Conservation (phyloP, 108 stramenopile species). For the Skeletonema costatum region DNA sequence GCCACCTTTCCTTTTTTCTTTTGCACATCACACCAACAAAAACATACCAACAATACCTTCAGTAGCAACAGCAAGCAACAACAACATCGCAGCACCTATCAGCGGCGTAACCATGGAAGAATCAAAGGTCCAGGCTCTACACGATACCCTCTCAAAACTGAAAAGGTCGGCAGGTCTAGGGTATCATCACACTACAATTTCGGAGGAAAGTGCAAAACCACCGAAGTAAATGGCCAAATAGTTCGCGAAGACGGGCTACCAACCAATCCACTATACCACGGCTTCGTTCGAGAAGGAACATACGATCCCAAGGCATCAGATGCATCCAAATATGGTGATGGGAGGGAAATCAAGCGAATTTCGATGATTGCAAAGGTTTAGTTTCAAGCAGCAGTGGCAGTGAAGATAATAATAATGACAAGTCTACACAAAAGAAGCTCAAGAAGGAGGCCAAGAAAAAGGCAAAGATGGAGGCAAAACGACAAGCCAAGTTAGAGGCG, state of each 20-base stretch:
- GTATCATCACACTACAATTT: conserved; percentile 59
- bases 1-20: neutral
- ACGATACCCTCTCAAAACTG: conserved; percentile 77
- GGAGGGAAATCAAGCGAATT: conserved; percentile 79
- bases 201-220: conserved; percentile 40
- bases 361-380: conserved; percentile 58
- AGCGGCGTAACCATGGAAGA: conserved; percentile 71
- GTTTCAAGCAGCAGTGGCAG: conserved; percentile 3
- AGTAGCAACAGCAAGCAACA: neutral
- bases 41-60: neutral
- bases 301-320: conserved; percentile 54
- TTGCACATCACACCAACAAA: neutral
- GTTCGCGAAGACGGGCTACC: conserved; percentile 75
- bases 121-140: conserved; percentile 75
- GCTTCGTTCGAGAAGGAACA: conserved; percentile 77
- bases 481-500: conserved; percentile 23
- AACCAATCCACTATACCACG: conserved; percentile 73
- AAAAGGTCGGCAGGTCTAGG: conserved; percentile 63
- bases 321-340: conserved; percentile 66
- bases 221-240: conserved; percentile 26
- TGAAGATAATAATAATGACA: conserved; percentile 9
- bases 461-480: conserved; percentile 31
- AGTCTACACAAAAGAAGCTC: conserved; percentile 23
- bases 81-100: neutral
- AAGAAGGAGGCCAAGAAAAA: conserved; percentile 31